Evolutionary conservation across 2,329 filamentous ascomycete genomes (phyloP), one percentile per base, ranked within the genome.

Genomic region (Apiospora phragmitis): DNA sequence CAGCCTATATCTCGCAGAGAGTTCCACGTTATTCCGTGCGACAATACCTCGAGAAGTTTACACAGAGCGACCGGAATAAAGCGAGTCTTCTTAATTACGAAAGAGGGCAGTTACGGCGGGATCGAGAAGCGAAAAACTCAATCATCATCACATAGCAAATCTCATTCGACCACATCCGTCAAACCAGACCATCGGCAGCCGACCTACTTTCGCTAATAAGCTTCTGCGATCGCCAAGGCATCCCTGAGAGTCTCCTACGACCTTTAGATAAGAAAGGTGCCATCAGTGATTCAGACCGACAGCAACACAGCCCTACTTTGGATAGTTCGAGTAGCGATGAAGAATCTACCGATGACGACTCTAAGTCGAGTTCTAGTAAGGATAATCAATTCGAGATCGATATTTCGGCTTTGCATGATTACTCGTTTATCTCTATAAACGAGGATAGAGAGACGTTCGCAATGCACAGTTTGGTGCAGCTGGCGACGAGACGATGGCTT

Each of bases 181-280:
- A 73, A 1, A 70, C 74, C 38, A 71, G 76, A 43, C 76, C 71
- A 4, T 77, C 78, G 4, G 85, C 85, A 12, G 77, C 83, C 4
- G 73, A 83, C n/a, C 73, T 86, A 14, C 72, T 87, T 0, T 83
- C 82, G 0, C 77, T 86, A 4, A 82, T 86, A 81, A 84, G 83
- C 76, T 82, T 84, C 70, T 86, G 84, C 72, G 79, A 86, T 69
- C 75, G 76, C 29, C 80, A 85, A 72, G 80, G 78, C 9, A 84
- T 86, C 32, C 80, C 81, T 0, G 77, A 80, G 38, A 14, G 24
- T 16, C 12, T 51, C 24, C 11, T 51, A 6, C n/a, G 11, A 4
- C 7, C 47, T 29, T 47, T 7, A 47, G 45, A 24, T 47, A n/a
- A 47, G n/a, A 6, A 24, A 47, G 18, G 6, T 9, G 45, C 45